Evolutionary conservation across 345 rosid species (phyloP), one percentile per base, ranked within the genome.

Genomic region (Rhizophora mangle): DNA sequence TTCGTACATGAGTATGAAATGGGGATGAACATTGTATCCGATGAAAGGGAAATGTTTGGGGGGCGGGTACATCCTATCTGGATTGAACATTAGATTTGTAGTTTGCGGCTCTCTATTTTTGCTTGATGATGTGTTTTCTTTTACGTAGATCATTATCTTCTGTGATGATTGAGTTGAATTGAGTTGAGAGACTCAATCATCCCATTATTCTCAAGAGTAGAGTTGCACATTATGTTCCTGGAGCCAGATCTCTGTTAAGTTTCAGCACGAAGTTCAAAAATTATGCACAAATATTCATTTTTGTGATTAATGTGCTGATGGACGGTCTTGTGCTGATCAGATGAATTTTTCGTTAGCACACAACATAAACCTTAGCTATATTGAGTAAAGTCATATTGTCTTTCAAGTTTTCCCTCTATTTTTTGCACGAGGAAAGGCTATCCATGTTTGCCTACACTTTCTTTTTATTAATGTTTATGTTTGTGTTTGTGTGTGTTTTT

Each of bases 341-440:
- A 47, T 60, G 30, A 46, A 16, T 56, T 15, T 56, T 56, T 27
- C 30, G 2, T 75, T 68, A 66, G 78, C 72, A 67, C 70, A 66
- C 62, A 75, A 80, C 75, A 67, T 64, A 56, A 63, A 47, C 82
- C 69, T 75, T 61, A 60, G 79, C 77, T 60, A 71, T 20, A 74
- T 34, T 39, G 52, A 26, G 2, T 22, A 20, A 18, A 47, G 66
- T 62, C 58, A 15, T 29, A 54, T 73, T 61, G 46, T 26, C 56
- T 63, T 64, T 43, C 52, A 69, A 53, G 67, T 49, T 71, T 60
- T 21, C 66, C 62, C 72, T 62, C 53, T 27, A 16, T 52, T 52
- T 71, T 1, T 6, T 67, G 1, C 2, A 55, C 2, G 60, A 15
- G 69, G 73, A 66, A 58, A 9, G 60, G 39, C 63, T 66, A 49